phyloP scores from a whole-genome alignment of 2,329 filamentous ascomycete genomes.

The Colletotrichum gloeosporioides region DNA sequence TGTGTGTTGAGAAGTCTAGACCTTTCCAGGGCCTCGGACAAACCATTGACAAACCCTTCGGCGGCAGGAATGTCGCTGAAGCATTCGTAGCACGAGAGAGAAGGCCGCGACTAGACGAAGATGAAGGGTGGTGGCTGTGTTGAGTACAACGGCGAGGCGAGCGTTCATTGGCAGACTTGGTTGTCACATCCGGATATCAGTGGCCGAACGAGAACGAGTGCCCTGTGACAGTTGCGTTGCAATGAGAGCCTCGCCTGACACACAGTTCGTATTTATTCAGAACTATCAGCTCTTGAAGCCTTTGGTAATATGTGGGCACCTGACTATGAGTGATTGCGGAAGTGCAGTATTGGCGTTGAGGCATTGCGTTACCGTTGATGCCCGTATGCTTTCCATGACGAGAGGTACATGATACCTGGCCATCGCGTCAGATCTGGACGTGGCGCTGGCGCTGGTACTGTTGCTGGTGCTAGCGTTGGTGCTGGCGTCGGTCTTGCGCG shows the following conservation, averaged over 20 bases:
- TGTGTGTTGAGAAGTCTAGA: neutral
- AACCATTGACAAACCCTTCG: neutral
- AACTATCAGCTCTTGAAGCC: neutral
- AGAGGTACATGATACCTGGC: neutral
- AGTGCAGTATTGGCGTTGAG: neutral
- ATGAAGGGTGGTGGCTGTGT: neutral
- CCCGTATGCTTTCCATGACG: neutral
- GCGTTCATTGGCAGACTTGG: neutral
- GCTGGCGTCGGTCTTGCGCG: neutral
- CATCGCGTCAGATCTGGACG: neutral
- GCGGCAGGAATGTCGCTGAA: neutral
- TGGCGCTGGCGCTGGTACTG: neutral
- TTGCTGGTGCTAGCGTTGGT: neutral
- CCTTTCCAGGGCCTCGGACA: neutral
- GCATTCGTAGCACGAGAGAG: neutral
- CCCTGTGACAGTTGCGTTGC: neutral
- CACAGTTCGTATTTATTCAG: neutral
- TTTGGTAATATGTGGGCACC: neutral
- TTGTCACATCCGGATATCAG: neutral
- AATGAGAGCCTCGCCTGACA: neutral
- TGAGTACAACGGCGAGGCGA: neutral
- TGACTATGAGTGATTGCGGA: neutral
- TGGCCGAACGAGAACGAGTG: neutral
- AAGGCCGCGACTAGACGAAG: neutral
- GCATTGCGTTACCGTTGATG: neutral